Conservation (phyloP, 306 rosid genomes). For the Trifolium pratense region DNA sequence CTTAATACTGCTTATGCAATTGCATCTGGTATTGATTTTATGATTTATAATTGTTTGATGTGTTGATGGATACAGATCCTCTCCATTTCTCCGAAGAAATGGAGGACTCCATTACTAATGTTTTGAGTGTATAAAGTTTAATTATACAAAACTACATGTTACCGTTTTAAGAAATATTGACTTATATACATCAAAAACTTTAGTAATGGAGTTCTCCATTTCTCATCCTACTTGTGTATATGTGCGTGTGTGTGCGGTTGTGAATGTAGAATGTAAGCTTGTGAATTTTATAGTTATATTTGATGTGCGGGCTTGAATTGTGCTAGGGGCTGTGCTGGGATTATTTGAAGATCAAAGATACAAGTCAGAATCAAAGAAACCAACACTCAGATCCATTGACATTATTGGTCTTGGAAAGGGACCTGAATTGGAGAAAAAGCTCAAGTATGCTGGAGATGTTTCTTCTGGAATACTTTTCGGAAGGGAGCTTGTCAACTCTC, state of each 20-base stretch:
- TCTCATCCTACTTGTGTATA: not conserved
- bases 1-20: slow-evolving; percentile 74
- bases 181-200: not conserved
- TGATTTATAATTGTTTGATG: slow-evolving; percentile 30
- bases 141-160: too few relatives aligned
- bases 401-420: slow-evolving; percentile 91
- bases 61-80: not conserved
- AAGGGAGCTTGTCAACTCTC: slow-evolving; percentile 92
- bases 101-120: not conserved
- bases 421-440: slow-evolving; percentile 82
- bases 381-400: slow-evolving; percentile 69
- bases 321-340: slow-evolving; percentile 81
- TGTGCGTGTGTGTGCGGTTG: not conserved
- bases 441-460: slow-evolving; percentile 78
- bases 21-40: slow-evolving; percentile 70
- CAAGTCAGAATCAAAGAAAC: slow-evolving; percentile 81
- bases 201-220: not conserved
- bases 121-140: not conserved
- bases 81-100: not conserved
- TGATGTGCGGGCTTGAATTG: slow-evolving; percentile 38
- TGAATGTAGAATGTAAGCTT: not conserved
- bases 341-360: slow-evolving; percentile 83
- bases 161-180: not conserved
- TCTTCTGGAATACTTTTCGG: slow-evolving; percentile 83
- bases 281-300: slow-evolving; percentile 34